phyloP scores from a whole-genome alignment of 106 monocot genomes.

The Allium sativum region DNA sequence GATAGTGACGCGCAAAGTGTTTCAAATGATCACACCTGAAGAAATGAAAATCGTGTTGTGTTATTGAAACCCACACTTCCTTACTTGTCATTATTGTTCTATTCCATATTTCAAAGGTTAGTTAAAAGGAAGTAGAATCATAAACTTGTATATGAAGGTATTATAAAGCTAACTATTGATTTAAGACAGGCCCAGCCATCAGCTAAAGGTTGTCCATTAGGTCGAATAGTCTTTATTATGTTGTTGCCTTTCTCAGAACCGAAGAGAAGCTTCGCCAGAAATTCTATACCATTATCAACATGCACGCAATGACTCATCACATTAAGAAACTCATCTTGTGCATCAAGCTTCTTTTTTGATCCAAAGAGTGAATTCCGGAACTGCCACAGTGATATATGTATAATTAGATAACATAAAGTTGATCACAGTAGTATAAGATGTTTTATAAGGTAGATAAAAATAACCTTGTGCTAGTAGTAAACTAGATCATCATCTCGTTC shows the following conservation, averaged over 20 bases:
- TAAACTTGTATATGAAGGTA: too few relatives aligned
- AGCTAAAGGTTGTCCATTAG: slow-evolving; percentile 50
- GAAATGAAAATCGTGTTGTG: not conserved
- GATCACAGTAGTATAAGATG: too few relatives aligned
- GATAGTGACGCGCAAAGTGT: too few relatives aligned
- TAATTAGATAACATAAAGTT: too few relatives aligned
- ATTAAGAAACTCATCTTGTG: slow-evolving; percentile 54
- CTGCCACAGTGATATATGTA: too few relatives aligned
- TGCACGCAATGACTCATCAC: slow-evolving; percentile 68
- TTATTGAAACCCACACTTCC: too few relatives aligned
- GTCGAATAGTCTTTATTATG: slow-evolving; percentile 40
- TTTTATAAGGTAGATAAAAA: not conserved
- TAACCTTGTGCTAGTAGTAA: slow-evolving; percentile 86
- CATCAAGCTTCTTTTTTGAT: slow-evolving; percentile 41
- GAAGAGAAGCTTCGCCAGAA: slow-evolving; percentile 72
- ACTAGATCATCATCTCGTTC: slow-evolving; percentile 89
- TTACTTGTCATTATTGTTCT: too few relatives aligned
- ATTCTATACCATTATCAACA: slow-evolving; percentile 64
- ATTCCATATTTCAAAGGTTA: too few relatives aligned
- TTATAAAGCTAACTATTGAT: slow-evolving; percentile 68
- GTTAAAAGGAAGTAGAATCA: too few relatives aligned
- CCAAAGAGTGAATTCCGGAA: slow-evolving; percentile 36
- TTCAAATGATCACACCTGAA: slow-evolving; percentile 80
- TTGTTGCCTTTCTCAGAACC: slow-evolving; percentile 41
- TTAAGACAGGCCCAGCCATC: slow-evolving; percentile 92